Evolutionary conservation across 768 basidiomycete species (phyloP), one percentile per base, ranked within the genome.

Genomic region (Kwoniella pini): DNA sequence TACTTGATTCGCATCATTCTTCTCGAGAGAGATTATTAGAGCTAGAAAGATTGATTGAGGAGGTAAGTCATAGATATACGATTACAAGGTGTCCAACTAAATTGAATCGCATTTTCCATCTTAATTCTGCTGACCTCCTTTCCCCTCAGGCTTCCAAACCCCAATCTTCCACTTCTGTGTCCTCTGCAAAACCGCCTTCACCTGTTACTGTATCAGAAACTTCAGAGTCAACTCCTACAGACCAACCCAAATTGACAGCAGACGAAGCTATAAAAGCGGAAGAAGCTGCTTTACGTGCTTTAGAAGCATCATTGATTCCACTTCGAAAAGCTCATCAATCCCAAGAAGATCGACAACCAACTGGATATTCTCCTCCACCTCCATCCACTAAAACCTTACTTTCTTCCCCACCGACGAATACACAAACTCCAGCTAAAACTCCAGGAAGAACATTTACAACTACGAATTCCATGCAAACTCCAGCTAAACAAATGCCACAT

Each of bases 201-300:
- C 7, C 33, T 7, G 33, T 15, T 36, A 15, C 33, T 7, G 33
- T 7, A 36, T 36, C 33, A 36, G 33, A 15, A 27, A 24, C n/a
- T 22, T 26, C 42, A 43, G 33, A 15, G 7, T 36, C 33, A 36
- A 36, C 33, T 36, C 10, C 27, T 36, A 4, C 57, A 13, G 55
- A 43, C 7, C 42, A 54, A 28, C 33, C 63, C 4, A 67, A 67
- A 40, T 36, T 71, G 21, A 45, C 63, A 2, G 60, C 69, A 0
- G 77, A 76, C 28, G 73, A 76, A 46, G 70, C 69, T 33, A 64
- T 78, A 50, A 68, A 67, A 59, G 64, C 65, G 2, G 77, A 78
- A 63, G 77, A 78, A 57, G 69, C 59, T 7, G 67, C 70, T 12
- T 46, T 78, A 10, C 62, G 64, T 30, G 58, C 43, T 2, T 57